Evolutionary conservation across 169 alveolate species (phyloP).

Genomic region (Cryptosporidium ryanae): DNA sequence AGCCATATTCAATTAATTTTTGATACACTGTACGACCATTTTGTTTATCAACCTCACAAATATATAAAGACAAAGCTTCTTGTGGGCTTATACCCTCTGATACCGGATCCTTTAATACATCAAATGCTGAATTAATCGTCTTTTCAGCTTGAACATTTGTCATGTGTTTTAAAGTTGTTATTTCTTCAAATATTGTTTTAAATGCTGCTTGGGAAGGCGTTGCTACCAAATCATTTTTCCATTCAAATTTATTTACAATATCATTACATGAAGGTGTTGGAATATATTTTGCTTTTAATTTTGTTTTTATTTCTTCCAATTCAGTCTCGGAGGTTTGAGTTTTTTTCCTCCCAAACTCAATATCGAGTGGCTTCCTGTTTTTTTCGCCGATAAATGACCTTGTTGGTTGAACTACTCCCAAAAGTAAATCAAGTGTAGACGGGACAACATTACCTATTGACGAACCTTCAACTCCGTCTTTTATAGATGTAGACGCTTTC

Average conservation of each 20-base stretch:
- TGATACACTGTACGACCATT: slow-evolving; percentile 72
- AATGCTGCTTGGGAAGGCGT: slow-evolving; percentile 73
- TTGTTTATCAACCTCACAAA: slow-evolving; percentile 56
- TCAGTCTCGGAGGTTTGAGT: not conserved
- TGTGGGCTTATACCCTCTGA: slow-evolving; percentile 72
- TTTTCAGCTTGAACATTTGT: slow-evolving; percentile 70
- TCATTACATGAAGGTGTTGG: slow-evolving; percentile 69
- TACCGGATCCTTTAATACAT: slow-evolving; percentile 61
- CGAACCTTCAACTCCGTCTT: slow-evolving; percentile 22
- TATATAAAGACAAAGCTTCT: slow-evolving; percentile 60
- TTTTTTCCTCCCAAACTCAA: slow-evolving; percentile 64
- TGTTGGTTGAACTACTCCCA: slow-evolving; percentile 64
- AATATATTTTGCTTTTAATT: slow-evolving; percentile 11
- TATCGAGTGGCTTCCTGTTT: slow-evolving; percentile 18
- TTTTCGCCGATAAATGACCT: slow-evolving; percentile 30
- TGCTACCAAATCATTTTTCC: slow-evolving; percentile 47
- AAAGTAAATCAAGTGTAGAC: slow-evolving; percentile 35
- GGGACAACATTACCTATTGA: slow-evolving; percentile 45
- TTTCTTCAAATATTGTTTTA: slow-evolving; percentile 58
- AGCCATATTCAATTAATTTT: slow-evolving; percentile 63
- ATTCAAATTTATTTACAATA: slow-evolving; percentile 51
- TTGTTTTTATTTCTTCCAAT: slow-evolving; percentile 6
- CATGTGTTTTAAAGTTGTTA: slow-evolving; percentile 41
- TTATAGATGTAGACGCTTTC: slow-evolving; percentile 59
- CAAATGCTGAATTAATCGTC: slow-evolving; percentile 55